Conservation (phyloP, 352 stramenopile species). For the Plasmopara halstedii region DNA sequence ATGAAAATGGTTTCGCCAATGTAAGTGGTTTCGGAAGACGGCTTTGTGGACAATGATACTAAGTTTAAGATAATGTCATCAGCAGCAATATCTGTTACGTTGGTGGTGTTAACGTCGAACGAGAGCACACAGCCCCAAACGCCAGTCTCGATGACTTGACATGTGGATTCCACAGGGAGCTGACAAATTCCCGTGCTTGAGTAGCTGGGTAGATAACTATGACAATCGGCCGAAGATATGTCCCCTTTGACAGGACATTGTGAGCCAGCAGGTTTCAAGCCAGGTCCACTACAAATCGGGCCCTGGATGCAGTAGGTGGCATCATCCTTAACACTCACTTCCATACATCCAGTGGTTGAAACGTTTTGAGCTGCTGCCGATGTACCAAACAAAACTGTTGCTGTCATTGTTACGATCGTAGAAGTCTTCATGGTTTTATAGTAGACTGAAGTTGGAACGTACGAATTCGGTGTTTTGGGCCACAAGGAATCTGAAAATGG, state of each 20-base stretch:
- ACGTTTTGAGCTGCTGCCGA: constrained; percentile 1
- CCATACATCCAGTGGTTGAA: constrained; percentile 17
- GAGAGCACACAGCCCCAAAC: constrained; percentile 45
- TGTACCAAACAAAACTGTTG: background rate
- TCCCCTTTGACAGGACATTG: constrained; percentile 34
- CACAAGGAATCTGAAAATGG: no score
- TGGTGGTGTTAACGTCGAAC: background rate
- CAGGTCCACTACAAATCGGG: constrained; percentile 32
- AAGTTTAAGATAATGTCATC: background rate
- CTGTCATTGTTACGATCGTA: background rate
- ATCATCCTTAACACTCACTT: constrained; percentile 32
- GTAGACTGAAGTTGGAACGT: no score
- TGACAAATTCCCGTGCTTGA: constrained; percentile 30
- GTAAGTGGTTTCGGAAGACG: background rate
- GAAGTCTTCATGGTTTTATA: background rate
- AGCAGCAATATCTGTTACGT: background rate
- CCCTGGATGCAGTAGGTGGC: constrained; percentile 44
- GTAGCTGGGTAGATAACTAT: constrained; percentile 36
- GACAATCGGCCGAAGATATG: constrained; percentile 38
- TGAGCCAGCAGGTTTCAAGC: constrained; percentile 15
- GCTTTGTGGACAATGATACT: background rate
- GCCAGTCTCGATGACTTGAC: constrained; percentile 51
- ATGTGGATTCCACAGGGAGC: constrained; percentile 37
- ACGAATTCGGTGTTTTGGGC: no score
- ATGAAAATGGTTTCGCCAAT: constrained; percentile 7